Evolutionary conservation across 1,139 yeast genomes (phyloP).

Genomic region (Candida anutae): DNA sequence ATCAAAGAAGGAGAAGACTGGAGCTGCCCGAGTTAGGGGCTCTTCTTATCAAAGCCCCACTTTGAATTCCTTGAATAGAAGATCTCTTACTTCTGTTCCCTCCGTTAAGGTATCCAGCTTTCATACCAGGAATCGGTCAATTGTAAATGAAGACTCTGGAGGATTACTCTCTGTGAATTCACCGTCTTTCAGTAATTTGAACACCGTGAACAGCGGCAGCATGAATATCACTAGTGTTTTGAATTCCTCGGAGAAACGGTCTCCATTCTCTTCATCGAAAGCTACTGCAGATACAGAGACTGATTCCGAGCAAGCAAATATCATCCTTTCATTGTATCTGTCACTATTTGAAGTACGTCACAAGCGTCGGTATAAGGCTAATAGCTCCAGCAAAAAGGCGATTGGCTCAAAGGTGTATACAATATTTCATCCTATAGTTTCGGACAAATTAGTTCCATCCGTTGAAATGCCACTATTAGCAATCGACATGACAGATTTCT

Average conservation of each 20-base stretch:
- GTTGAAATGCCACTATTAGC: conserved; percentile 30
- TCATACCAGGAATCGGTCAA: conserved; percentile 9
- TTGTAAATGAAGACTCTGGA: conserved; percentile 7
- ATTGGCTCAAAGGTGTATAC: conserved; percentile 8
- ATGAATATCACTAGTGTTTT: conserved; percentile 9
- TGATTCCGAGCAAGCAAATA: conserved; percentile 12
- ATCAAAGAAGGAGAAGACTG: conserved; percentile 3
- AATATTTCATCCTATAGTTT: conserved; percentile 31
- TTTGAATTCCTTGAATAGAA: conserved; percentile 2
- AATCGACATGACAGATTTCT: conserved; percentile 24
- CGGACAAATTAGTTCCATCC: conserved; percentile 34
- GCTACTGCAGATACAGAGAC: conserved; percentile 1
- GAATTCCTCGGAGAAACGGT: conserved; percentile 1
- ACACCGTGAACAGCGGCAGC: conserved; percentile 6
- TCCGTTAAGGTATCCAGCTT: conserved; percentile 4
- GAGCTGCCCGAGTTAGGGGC: conserved; percentile 3
- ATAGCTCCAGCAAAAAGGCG: conserved; percentile 5
- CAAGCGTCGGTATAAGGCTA: conserved; percentile 19
- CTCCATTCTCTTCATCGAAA: not conserved
- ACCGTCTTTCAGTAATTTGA: conserved; percentile 6
- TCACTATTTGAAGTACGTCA: conserved; percentile 29
- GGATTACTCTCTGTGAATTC: conserved; percentile 6
- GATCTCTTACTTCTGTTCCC: conserved; percentile 2
- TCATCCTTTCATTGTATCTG: conserved; percentile 26
- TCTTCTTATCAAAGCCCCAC: not conserved